Evolutionary conservation across 2,329 filamentous ascomycete genomes (phyloP).

Genomic region (Hymenoscyphus infarciens): DNA sequence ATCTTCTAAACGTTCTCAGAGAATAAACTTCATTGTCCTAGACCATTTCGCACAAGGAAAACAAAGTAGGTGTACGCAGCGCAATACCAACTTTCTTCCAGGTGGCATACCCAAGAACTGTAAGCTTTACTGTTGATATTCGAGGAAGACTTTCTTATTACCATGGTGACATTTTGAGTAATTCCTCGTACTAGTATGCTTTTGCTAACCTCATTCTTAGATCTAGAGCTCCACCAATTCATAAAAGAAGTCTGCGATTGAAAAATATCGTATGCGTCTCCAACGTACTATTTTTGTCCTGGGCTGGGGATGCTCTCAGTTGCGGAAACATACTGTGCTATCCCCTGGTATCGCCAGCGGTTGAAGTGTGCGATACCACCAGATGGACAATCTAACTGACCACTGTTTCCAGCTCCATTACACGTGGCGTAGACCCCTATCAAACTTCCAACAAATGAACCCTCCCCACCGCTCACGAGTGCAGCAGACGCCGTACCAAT

Average conservation of each 20-base stretch:
- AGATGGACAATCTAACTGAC: neutral
- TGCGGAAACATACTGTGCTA: neutral
- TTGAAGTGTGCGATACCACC: neutral
- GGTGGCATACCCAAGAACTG: too few species aligned
- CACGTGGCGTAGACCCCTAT: constrained; percentile 49
- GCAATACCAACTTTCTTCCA: too few species aligned
- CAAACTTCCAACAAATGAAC: constrained; percentile 19
- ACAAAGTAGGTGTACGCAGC: too few species aligned
- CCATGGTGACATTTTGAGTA: too few species aligned
- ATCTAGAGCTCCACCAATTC: too few species aligned
- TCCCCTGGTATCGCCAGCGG: neutral
- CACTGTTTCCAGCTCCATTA: constrained; percentile 39
- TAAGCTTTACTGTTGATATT: neutral
- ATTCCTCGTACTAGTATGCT: too few species aligned
- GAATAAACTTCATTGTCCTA: too few species aligned
- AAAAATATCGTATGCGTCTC: neutral
- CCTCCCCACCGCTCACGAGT: constrained; percentile 22
- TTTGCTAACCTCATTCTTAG: too few species aligned
- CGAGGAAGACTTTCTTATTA: neutral
- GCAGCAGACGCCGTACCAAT: constrained; percentile 40
- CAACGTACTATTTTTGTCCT: neutral
- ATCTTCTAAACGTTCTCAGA: too few species aligned
- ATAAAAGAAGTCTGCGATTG: too few species aligned
- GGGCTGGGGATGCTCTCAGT: neutral
- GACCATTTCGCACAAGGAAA: too few species aligned